Conservation (phyloP, 495 filamentous ascomycete species). For the Halenospora varia region DNA sequence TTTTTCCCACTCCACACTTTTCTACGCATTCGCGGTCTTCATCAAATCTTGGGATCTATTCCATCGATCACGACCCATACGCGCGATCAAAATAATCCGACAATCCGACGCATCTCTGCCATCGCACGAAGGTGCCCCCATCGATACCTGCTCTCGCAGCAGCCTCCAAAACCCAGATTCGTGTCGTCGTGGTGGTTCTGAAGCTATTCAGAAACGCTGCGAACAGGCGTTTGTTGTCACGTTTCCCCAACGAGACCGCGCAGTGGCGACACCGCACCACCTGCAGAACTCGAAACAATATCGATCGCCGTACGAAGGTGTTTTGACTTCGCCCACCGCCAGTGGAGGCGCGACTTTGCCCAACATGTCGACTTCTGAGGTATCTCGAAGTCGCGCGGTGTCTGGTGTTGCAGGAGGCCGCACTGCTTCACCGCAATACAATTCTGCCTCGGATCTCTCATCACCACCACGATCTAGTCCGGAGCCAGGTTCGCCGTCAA, state of each 20-base stretch:
- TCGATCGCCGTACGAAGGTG: slow-evolving; percentile 1
- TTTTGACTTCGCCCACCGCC: background rate
- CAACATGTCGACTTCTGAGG: slow-evolving; percentile 6
- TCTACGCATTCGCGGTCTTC: slow-evolving; percentile 5
- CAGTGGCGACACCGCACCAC: background rate
- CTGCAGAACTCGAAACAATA: slow-evolving; percentile 4
- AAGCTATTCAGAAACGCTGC: slow-evolving; percentile 22
- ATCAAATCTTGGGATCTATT: slow-evolving; percentile 6
- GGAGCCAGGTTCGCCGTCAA: slow-evolving; percentile 22
- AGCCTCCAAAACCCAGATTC: background rate
- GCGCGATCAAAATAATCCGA: slow-evolving; percentile 8
- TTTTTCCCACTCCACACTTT: background rate
- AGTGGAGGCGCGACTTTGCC: background rate
- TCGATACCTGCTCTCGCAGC: background rate
- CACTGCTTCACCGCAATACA: slow-evolving; percentile 9
- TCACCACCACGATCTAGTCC: slow-evolving; percentile 25
- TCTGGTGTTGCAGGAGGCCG: slow-evolving; percentile 4
- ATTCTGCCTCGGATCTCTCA: slow-evolving; percentile 20
- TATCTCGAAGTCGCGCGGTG: slow-evolving; percentile 5
- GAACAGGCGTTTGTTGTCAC: slow-evolving; percentile 12
- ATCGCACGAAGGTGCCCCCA: background rate
- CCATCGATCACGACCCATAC: slow-evolving; percentile 15
- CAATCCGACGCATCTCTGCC: slow-evolving; percentile 2
- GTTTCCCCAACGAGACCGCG: slow-evolving; percentile 8
- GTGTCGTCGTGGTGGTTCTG: slow-evolving; percentile 15